Percentiles rank a stretch among this genome's conserved stretches.
Evolutionary conservation across 2,329 filamentous ascomycete genomes (phyloP).

Genomic region (Cladobotryum protrusum): DNA sequence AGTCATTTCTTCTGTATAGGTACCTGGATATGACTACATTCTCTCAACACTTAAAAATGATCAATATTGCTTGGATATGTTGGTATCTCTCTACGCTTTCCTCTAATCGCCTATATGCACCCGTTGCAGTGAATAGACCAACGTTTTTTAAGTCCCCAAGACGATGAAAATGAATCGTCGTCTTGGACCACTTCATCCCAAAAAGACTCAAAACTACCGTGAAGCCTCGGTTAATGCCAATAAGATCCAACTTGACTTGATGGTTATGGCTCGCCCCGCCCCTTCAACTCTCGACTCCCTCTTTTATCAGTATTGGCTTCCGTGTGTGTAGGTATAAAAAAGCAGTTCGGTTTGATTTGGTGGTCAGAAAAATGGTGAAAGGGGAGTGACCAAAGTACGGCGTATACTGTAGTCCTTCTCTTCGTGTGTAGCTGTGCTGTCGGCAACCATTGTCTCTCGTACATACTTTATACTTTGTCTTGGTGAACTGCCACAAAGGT

Average conservation of each 20-base stretch:
- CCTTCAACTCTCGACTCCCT: neutral
- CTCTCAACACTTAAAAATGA: neutral
- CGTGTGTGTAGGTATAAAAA: neutral
- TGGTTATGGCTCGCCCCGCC: neutral
- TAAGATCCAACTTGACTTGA: conserved; percentile 1
- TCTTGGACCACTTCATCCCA: too few relatives aligned
- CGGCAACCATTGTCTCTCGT: neutral
- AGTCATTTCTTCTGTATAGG: too few relatives aligned
- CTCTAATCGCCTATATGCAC: conserved; percentile 1
- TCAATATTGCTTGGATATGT: conserved; percentile 1
- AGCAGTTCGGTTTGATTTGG: too few relatives aligned
- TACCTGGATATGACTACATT: too few relatives aligned
- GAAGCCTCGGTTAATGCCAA: neutral
- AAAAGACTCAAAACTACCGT: conserved; percentile 2
- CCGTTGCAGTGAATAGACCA: conserved; percentile 6
- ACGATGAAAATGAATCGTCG: neutral
- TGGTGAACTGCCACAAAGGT: neutral
- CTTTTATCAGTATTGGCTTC: neutral
- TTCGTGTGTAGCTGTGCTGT: too few relatives aligned
- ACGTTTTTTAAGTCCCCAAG: conserved; percentile 7
- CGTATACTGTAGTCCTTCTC: too few relatives aligned
- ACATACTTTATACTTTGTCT: neutral
- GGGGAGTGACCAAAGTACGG: neutral
- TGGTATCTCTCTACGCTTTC: conserved; percentile 11
- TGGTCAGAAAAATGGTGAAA: neutral